phyloP scores from a whole-genome alignment of 257 asterid genomes.

The Solanum peruvianum region DNA sequence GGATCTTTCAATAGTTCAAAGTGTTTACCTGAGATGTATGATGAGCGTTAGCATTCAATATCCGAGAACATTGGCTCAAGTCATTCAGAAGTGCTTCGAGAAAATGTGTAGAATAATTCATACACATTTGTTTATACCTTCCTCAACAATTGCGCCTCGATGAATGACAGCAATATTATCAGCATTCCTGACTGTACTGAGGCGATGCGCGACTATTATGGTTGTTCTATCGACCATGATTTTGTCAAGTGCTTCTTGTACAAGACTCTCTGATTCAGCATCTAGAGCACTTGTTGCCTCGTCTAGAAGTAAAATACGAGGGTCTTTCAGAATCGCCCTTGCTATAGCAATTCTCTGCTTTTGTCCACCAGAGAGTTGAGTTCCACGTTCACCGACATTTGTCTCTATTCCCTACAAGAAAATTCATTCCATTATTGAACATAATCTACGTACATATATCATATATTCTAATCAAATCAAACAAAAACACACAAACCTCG shows the following conservation, averaged over 20 bases:
- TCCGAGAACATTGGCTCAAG: not conserved
- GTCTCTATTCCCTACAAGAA: conserved; percentile 47
- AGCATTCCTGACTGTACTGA: conserved; percentile 59
- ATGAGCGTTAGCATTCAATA: not conserved
- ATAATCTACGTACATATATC: not conserved
- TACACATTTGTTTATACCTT: conserved; percentile 27
- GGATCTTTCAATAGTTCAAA: conserved; percentile 25
- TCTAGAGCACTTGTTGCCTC: conserved; percentile 84
- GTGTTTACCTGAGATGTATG: conserved; percentile 26
- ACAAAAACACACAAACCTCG: conserved; percentile 19
- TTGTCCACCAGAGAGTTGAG: conserved; percentile 76
- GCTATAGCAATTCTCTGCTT: conserved; percentile 75
- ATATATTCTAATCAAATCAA: not conserved
- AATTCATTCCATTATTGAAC: not conserved
- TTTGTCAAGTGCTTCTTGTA: conserved; percentile 61
- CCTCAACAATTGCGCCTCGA: conserved; percentile 49
- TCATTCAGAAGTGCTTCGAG: not conserved
- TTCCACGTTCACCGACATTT: conserved; percentile 70
- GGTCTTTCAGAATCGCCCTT: conserved; percentile 65
- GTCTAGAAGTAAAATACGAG: conserved; percentile 52
- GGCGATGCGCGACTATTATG: conserved; percentile 56
- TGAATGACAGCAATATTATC: conserved; percentile 54
- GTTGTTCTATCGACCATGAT: conserved; percentile 61
- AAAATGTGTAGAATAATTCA: not conserved
- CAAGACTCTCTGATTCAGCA: conserved; percentile 55